phyloP scores from a whole-genome alignment of 208 protist genomes.

The Trypanosoma cruzi region DNA sequence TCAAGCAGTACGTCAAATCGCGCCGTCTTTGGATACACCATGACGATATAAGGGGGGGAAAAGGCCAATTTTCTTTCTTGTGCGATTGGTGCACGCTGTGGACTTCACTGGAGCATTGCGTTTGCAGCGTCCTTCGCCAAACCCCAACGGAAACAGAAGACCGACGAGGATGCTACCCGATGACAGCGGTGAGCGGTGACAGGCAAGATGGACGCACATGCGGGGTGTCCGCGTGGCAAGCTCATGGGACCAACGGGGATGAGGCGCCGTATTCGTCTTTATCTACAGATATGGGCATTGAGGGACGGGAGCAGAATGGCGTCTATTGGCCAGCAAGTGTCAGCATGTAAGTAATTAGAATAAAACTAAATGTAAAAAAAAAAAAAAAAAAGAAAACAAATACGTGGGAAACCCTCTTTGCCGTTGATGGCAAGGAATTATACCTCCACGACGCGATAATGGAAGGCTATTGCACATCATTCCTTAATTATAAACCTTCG shows the following conservation, averaged over 20 bases:
- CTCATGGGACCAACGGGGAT: background rate
- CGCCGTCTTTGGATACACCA: slow-evolving; percentile 37
- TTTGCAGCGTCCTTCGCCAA: background rate
- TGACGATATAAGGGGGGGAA: background rate
- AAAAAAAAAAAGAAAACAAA: slow-evolving; percentile 3
- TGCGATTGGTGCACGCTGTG: slow-evolving; percentile 36
- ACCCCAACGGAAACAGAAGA: background rate
- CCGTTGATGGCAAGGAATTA: background rate
- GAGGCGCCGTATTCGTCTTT: slow-evolving; percentile 2
- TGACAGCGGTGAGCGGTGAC: background rate
- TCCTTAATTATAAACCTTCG: background rate
- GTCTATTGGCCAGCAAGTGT: slow-evolving; percentile 48
- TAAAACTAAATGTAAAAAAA: background rate
- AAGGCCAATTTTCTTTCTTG: slow-evolving; percentile 4
- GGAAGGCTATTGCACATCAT: background rate
- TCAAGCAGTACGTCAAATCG: slow-evolving; percentile 43
- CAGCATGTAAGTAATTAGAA: slow-evolving; percentile 20
- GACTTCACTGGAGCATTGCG: slow-evolving; percentile 7
- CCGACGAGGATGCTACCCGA: background rate
- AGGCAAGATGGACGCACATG: background rate
- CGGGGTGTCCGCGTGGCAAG: background rate
- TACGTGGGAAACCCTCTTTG: background rate
- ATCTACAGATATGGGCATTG: background rate
- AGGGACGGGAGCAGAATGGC: background rate
- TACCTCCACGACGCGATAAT: background rate